Base-by-base conservation (phyloP, 345 rosid genomes). In the Citrus hindsii region DNA sequence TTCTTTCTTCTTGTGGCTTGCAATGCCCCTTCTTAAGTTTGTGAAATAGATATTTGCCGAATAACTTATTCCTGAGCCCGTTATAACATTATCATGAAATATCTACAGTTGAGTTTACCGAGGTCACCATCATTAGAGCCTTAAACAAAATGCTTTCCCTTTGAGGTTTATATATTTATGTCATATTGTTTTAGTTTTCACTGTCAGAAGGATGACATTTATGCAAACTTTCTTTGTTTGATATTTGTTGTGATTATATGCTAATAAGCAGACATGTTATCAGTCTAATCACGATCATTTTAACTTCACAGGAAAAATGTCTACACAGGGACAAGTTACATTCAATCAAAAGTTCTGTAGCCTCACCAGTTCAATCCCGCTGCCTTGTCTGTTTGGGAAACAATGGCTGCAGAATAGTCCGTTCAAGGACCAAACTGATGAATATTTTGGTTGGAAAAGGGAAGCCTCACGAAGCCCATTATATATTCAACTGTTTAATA, bases 341-440 rank as follows among this genome's bases (percentile, higher is more conserved):
- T 63, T 69, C 90, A 30, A 73, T 82, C 80, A 79, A 90, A 19
- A 63, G 74, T 51, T 28, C 82, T 12, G 70, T 65, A 48, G 79
- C 77, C 30, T 79, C 75, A 35, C 79, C 37, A 78, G 76, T 48
- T 48, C 85, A 85, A 56, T 80, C 88, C 2, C 7, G 73, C 77
- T 95, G 99, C 86, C 69, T 87, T 62, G 82, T 78, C 77, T 95
- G 99, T 84, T 82, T 78, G 75, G 85, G 90, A 51, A 89, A 88
- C 63, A 87, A 82, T 61, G 75, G 90, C 76, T 95, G 97, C 75
- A 86, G 87, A 32, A 89, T 82, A 28, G 98, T 95, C 71, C 90
- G 83, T 68, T 91, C 99, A n/a, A 89, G 96, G 80, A 95, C 98
- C 71, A 93, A 91, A 79, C 84, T 93, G 66, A 95, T 95, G 99